Evolutionary conservation across 2,329 filamentous ascomycete genomes (phyloP).

Genomic region (Beauveria brongniartii): DNA sequence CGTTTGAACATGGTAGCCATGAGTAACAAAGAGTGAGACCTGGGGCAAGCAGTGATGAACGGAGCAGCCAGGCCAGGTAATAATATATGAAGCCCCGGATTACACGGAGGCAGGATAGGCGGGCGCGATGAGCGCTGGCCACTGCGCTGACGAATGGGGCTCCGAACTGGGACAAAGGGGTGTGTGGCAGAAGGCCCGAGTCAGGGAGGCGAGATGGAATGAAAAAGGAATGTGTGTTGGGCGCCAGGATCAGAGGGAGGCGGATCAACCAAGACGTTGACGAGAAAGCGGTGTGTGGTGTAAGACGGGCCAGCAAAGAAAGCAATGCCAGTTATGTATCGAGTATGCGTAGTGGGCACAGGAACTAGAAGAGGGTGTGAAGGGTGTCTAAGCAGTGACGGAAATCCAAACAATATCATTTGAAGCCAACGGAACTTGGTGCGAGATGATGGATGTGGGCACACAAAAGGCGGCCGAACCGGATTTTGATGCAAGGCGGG

Average conservation of each 20-base stretch:
- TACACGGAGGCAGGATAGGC: constrained; percentile 1
- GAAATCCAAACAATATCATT: background rate
- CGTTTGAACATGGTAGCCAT: constrained; percentile 1
- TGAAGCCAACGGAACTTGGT: background rate
- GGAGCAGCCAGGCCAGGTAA: background rate
- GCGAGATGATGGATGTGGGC: background rate
- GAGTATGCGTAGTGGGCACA: background rate
- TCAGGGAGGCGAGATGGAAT: constrained; percentile 6
- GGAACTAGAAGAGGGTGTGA: constrained; percentile 3
- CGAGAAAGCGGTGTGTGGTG: constrained; percentile 7
- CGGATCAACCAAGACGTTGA: constrained; percentile 6
- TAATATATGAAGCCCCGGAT: constrained; percentile 7
- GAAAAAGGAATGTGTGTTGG: constrained; percentile 3
- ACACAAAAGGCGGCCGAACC: background rate
- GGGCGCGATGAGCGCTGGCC: background rate
- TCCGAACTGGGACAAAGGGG: background rate
- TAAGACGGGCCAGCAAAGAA: constrained; percentile 1
- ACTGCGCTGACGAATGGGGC: constrained; percentile 2
- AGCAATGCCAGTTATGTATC: background rate
- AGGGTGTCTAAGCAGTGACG: background rate
- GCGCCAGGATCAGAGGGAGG: constrained; percentile 4
- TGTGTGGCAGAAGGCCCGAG: constrained; percentile 5
- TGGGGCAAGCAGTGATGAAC: background rate
- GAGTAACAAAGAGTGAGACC: background rate
- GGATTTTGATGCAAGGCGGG: background rate